phyloP scores from a whole-genome alignment of 2,329 filamentous ascomycete species.

The Cladosporium colombiae region DNA sequence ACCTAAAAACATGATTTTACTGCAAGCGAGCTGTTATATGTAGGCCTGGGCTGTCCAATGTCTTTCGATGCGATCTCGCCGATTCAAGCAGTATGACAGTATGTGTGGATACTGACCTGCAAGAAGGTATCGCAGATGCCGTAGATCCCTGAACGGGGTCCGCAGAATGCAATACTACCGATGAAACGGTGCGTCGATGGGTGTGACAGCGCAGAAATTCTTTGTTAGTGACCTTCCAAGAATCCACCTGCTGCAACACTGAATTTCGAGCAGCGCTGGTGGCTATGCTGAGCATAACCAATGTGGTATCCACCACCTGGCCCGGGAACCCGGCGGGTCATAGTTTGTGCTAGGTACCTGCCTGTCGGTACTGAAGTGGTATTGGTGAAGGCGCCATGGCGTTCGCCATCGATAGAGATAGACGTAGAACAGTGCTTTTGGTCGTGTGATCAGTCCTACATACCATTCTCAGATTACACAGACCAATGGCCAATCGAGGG shows the following conservation, averaged over 20 bases:
- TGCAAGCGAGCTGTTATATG: background rate
- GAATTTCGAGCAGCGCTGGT: background rate
- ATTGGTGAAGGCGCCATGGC: conserved; percentile 6
- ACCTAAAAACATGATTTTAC: background rate
- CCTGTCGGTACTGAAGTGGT: conserved; percentile 1
- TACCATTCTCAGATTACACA: background rate
- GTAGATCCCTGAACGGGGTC: conserved; percentile 1
- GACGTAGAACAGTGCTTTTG: background rate
- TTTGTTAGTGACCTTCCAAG: background rate
- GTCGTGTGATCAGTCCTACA: background rate
- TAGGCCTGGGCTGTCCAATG: background rate
- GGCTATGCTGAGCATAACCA: background rate
- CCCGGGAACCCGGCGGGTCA: conserved; percentile 14
- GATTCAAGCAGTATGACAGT: conserved; percentile 1
- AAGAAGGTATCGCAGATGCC: conserved; percentile 8
- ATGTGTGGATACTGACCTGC: conserved; percentile 7
- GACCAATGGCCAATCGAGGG: background rate
- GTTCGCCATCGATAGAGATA: background rate
- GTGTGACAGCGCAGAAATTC: background rate
- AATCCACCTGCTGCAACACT: background rate
- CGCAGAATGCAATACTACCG: background rate
- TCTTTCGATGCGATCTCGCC: background rate
- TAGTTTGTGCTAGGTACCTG: conserved; percentile 12
- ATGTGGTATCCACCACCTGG: background rate
- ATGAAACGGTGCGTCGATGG: background rate